Base-by-base conservation (phyloP, 1,139 yeast genomes). In the Tardiomyces depauwii region DNA sequence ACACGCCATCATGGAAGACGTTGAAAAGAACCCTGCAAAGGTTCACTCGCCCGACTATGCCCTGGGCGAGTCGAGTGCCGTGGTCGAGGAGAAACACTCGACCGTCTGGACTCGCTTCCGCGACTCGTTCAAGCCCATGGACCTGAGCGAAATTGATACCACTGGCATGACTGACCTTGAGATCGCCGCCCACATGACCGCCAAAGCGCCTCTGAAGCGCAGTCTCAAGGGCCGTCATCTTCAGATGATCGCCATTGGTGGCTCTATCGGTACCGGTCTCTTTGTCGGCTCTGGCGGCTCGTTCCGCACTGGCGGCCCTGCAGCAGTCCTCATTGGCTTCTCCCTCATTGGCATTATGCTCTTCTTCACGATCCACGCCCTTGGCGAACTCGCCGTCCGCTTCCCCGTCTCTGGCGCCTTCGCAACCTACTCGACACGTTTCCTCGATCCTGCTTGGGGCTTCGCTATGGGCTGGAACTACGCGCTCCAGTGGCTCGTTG, bases 381-480 rank as follows among this genome's bases (percentile, higher is more conserved):
- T 87, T 47, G 93, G 95, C 53, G 96, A 87, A 64, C 62, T 86
- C 60, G 87, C 93, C 42, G 85, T 83, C 39, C 73, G 80, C 13
- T 84, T 80, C 64, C 89, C 93, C 40, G 79, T 85, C 42, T 71
- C 83, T 47, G 95, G 95, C 55, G 86, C 89, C 1, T 85, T 83
- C 64, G 74, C 82, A 41, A 77, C 82, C 47, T 84, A 80, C 62
- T 77, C 86, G 33, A 69, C 85, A 3, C 71, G 82, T 48, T 80
- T 84, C 54, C 68, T 86, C 40, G 93, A 84, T 56, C 73, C 78
- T 2, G 80, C 87, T 9, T 78, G 88, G 78, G 93, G 93, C 10
- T 82, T 82, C 59, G 59, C 59, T n/a, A 52, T 82, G 59, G 84
- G 88, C 45, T 83, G 89, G 87, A 84, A 82, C 63, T 86, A 85